These are phyloP conservation scores for Eutrema salsugineum DNA, from an alignment of 441 rosid genomes.

Conservation along the genomic window DNA sequence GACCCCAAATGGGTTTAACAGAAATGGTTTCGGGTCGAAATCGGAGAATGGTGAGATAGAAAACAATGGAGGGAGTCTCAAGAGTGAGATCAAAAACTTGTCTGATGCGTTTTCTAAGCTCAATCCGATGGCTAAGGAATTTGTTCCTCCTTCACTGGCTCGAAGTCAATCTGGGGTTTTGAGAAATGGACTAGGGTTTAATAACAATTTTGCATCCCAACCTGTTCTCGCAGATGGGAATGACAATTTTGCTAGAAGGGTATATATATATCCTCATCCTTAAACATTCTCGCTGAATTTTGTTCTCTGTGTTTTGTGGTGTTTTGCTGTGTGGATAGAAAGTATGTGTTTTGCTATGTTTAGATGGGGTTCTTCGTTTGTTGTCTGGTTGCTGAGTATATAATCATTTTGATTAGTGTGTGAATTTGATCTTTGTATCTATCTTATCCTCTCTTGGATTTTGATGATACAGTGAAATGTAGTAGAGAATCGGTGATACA, in stretches of 20 bases:
- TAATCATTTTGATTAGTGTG: not conserved
- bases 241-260: slow-evolving; percentile 56
- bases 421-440: not conserved
- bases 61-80: slow-evolving; percentile 25
- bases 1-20: slow-evolving; percentile 42
- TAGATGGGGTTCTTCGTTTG: not conserved
- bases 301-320: not conserved
- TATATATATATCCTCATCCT: slow-evolving; percentile 18
- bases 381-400: slow-evolving; percentile 9
- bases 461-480: not conserved
- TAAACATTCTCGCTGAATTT: not conserved
- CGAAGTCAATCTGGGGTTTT: slow-evolving; percentile 30
- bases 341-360: not conserved
- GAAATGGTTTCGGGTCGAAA: slow-evolving; percentile 25
- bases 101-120: slow-evolving; percentile 73
- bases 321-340: not conserved
- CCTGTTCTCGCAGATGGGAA: slow-evolving; percentile 38
- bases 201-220: slow-evolving; percentile 48
- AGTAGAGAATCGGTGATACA: not conserved
- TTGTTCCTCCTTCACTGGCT: slow-evolving; percentile 72
- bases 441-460: not conserved
- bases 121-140: slow-evolving; percentile 88
- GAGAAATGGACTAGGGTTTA: slow-evolving; percentile 52
- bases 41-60: slow-evolving; percentile 23
- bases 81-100: slow-evolving; percentile 59